These are phyloP conservation scores for Globisporangium rhizosaccharum DNA, from an alignment of 352 stramenopile species.

Conservation along the genomic window DNA sequence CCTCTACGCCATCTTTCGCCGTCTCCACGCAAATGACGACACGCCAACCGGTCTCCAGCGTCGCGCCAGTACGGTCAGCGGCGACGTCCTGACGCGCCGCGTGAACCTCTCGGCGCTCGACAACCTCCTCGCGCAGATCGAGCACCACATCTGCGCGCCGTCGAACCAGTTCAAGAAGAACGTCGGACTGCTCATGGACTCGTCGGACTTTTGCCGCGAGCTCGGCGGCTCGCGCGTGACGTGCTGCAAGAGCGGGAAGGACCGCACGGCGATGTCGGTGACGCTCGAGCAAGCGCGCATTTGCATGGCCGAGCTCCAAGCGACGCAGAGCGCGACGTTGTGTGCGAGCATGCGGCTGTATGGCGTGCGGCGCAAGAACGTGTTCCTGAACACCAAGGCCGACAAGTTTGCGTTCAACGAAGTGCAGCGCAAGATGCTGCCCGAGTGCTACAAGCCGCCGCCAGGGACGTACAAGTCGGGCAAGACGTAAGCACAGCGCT, in stretches of 20 bases:
- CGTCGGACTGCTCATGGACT: slow-evolving; percentile 70
- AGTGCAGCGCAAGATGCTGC: slow-evolving; percentile 81
- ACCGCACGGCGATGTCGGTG: slow-evolving; percentile 96
- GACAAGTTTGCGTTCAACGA: slow-evolving; percentile 87
- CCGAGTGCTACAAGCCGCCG: slow-evolving; percentile 82
- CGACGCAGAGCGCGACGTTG: slow-evolving; percentile 45
- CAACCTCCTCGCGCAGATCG: slow-evolving; percentile 56
- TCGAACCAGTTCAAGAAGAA: slow-evolving; percentile 81
- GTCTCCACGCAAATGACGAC: slow-evolving; percentile 10
- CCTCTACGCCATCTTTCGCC: slow-evolving; percentile 52
- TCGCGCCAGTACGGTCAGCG: slow-evolving; percentile 12
- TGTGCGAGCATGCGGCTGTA: slow-evolving; percentile 72
- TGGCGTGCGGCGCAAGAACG: slow-evolving; percentile 72
- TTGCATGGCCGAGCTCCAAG: slow-evolving; percentile 47
- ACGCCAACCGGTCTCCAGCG: slow-evolving; percentile 6
- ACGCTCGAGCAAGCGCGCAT: slow-evolving; percentile 90
- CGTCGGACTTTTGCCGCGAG: slow-evolving; percentile 75
- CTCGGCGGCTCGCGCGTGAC: slow-evolving; percentile 91
- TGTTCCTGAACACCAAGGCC: slow-evolving; percentile 82
- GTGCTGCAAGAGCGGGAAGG: slow-evolving; percentile 97
- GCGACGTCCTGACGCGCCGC: slow-evolving; percentile 11
- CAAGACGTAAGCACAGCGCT: slow-evolving; percentile 36
- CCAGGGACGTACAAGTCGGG: slow-evolving; percentile 80
- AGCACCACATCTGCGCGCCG: slow-evolving; percentile 64
- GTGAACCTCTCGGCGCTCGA: slow-evolving; percentile 57